Conservation (phyloP, 805 yeast genomes). For the Kodamaea jinghongensis region DNA sequence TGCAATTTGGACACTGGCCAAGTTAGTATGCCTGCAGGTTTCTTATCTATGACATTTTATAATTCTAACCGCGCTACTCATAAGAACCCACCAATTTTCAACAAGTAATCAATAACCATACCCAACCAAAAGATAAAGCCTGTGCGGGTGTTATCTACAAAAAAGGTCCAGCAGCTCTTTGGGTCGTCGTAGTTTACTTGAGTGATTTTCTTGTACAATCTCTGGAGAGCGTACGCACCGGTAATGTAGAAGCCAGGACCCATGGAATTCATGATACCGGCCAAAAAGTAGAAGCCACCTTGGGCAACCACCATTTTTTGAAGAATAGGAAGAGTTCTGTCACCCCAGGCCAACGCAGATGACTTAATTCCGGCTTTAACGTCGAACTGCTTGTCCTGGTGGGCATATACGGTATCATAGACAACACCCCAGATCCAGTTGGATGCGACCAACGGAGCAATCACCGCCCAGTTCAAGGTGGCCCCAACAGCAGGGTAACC, state of each 20-base stretch:
- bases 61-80: conserved; percentile 16
- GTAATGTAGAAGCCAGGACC: conserved; percentile 82
- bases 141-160: conserved; percentile 72
- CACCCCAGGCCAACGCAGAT: conserved; percentile 95
- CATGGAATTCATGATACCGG: conserved; percentile 75
- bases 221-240: conserved; percentile 62
- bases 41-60: no score
- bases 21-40: no score
- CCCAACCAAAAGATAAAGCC: conserved; percentile 70
- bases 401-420: conserved; percentile 96
- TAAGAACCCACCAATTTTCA: conserved; percentile 47
- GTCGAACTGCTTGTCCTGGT: conserved; percentile 91
- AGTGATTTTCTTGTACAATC: conserved; percentile 66
- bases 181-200: conserved; percentile 80
- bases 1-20: no score
- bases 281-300: conserved; percentile 55
- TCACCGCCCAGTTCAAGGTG: conserved; percentile 65
- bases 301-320: conserved; percentile 66
- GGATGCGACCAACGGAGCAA: conserved; percentile 73
- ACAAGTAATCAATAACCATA: conserved; percentile 60
- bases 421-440: conserved; percentile 91
- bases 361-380: conserved; percentile 88
- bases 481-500: conserved; percentile 97
- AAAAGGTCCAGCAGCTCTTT: conserved; percentile 76
- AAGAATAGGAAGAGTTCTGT: conserved; percentile 66